Base-by-base conservation (phyloP, 768 basidiomycete species). In the Pulveroboletus sp. region DNA sequence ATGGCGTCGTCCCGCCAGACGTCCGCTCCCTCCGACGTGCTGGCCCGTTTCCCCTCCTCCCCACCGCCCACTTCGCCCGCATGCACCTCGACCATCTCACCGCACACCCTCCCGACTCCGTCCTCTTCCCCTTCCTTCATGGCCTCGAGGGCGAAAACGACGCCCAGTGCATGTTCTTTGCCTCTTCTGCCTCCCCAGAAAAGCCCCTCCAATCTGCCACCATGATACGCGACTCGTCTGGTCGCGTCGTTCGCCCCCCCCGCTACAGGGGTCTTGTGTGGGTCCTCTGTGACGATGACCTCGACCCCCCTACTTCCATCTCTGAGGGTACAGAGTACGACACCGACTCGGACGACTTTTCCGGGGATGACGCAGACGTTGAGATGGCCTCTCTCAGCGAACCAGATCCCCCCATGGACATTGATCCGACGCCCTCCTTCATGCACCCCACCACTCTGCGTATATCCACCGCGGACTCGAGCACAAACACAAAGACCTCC, bases 51-150 rank as follows among this genome's bases (percentile, higher is more conserved):
- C 69, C 55, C 41, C 60, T 73, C 14, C 68, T 73, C 76, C 50
- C 74, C 69, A 56, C 70, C 69, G 3, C 46, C 18, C 68, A 79
- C 50, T 90, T 89, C 61, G 73, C 82, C 4, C 63, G 73, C 17
- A 68, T 92, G 44, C 84, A 86, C 49, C 75, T 80, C 58, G 65
- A 72, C n/a, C 80, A 89, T 56, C 71, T 81, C 54, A 74, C 79
- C 50, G 69, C 80, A 1, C 87, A 93, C 67, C 81, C 89, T 1
- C 86, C 86, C 0, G 92, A 95, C 70, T 74, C 76, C 36, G 77
- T 85, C 57, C 79, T 93, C 50, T 95, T 95, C 65, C 92, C 92
- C 1, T 95, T 93, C 70, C 71, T 92, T 14, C 92, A 93, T 60
- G 89, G 91, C 39, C 75, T 93, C 53, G 91, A 93, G 60, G 84